Evolutionary conservation across 768 basidiomycete species (phyloP), one percentile per base, ranked within the genome.

Genomic region (Rhizopogon sp.): DNA sequence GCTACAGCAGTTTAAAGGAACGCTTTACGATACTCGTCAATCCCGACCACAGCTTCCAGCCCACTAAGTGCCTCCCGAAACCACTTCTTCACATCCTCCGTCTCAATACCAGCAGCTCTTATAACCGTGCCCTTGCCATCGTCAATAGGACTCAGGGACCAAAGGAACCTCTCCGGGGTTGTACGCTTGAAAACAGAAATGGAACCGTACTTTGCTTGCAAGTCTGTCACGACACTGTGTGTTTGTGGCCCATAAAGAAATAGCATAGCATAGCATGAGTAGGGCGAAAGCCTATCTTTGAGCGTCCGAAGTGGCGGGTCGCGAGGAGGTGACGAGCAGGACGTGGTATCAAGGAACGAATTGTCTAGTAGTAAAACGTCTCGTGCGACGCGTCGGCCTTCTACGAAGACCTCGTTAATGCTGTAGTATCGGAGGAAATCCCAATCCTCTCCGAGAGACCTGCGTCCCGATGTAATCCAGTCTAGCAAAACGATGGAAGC

Each of bases 381-480:
- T 62, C 85, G 84, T 49, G 84, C 88, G 33, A 93, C 70, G 54
- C 85, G 78, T 60, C 73, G 76, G 2, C 79, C 84, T 7, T 78
- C 82, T 10, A 90, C 66, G 64, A 81, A 81, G 11, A 98, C 73
- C 68, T 96, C 93, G 68, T 98, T 98, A 53, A 81, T 70, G 62
- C 90, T 94, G 66, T 86, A 81, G 67, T 96, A 98, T 56, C 80
- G 76, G 49, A 87, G 81, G 67, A 98, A 95, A 3, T 69, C 83
- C 96, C 96, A 98, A 50, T 90, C 86, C 65, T 98, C 96, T 31
- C 90, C 89, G 25, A 83, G 76, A 7, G 85, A 79, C 66, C 82
- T 85, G 37, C 96, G 81, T 10, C 96, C 96, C 3, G 90, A 89
- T 1, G 93, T 97, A 55, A 93, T 73, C 92, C 94, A 97, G 66